These are phyloP conservation scores for Diplodia scrobiculata DNA, from an alignment of 2,329 filamentous ascomycete genomes.

Conservation along the genomic window DNA sequence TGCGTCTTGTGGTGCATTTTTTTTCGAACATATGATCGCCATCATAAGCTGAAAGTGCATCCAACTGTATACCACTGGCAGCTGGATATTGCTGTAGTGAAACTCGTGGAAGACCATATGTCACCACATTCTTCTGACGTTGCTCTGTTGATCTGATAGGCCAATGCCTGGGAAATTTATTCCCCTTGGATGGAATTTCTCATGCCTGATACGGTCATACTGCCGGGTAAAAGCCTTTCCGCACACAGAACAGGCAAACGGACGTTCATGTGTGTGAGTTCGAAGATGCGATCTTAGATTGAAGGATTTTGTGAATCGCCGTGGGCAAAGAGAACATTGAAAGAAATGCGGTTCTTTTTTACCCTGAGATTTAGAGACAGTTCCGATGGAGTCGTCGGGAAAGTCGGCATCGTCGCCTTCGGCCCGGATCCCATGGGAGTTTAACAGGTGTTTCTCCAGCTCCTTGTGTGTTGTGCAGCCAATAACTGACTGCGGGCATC, in stretches of 20 bases:
- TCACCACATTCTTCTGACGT: slow-evolving; percentile 31
- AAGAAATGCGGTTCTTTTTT: slow-evolving; percentile 60
- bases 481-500: too few relatives aligned
- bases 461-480: too few relatives aligned
- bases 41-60: slow-evolving; percentile 45
- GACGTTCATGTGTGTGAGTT: slow-evolving; percentile 94
- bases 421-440: too few relatives aligned
- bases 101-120: slow-evolving; percentile 74
- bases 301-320: slow-evolving; percentile 93
- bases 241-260: slow-evolving; percentile 95
- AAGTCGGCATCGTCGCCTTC: too few relatives aligned
- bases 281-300: slow-evolving; percentile 93
- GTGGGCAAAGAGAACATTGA: slow-evolving; percentile 89
- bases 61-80: slow-evolving; percentile 84
- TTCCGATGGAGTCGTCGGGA: too few relatives aligned
- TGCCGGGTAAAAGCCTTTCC: slow-evolving; percentile 96
- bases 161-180: slow-evolving; percentile 73
- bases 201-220: slow-evolving; percentile 95
- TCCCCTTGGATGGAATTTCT: slow-evolving; percentile 92
- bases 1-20: too few relatives aligned
- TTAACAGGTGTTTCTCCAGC: too few relatives aligned
- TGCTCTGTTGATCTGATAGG: too few relatives aligned
- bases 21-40: too few relatives aligned
- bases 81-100: slow-evolving; percentile 90
- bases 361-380: too few relatives aligned